phyloP scores from a whole-genome alignment of 805 yeast species.

The Candida sithepensis region DNA sequence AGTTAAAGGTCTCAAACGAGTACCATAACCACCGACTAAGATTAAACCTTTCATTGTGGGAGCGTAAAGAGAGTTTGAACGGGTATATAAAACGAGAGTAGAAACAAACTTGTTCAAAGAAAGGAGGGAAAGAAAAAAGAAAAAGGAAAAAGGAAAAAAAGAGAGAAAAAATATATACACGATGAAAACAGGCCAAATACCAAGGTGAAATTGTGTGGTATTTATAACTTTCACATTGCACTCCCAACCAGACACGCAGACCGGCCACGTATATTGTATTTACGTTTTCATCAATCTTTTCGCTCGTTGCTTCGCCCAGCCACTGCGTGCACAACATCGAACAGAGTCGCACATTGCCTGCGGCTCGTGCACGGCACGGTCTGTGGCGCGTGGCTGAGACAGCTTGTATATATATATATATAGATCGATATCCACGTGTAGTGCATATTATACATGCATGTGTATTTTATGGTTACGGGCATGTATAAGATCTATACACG shows the following conservation, averaged over 20 bases:
- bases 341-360: too few relatives aligned
- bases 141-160: neutral
- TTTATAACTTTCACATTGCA: neutral
- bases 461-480: too few relatives aligned
- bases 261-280: neutral
- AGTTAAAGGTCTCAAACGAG: slow-evolving; percentile 98
- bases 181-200: neutral
- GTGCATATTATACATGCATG: too few relatives aligned
- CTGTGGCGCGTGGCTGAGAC: neutral
- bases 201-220: neutral
- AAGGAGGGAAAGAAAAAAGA: slow-evolving; percentile 3
- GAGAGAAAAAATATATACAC: neutral
- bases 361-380: neutral
- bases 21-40: slow-evolving; percentile 99
- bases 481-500: too few relatives aligned
- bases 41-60: slow-evolving; percentile 84
- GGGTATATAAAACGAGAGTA: slow-evolving; percentile 6
- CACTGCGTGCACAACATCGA: too few relatives aligned
- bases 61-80: neutral
- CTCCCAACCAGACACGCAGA: neutral
- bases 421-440: too few relatives aligned
- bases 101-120: slow-evolving; percentile 11
- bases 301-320: neutral
- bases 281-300: too few relatives aligned
- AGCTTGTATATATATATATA: too few relatives aligned